Evolutionary conservation across 164 flowering plant species (phyloP).

Genomic region (Euptelea pleiosperma): DNA sequence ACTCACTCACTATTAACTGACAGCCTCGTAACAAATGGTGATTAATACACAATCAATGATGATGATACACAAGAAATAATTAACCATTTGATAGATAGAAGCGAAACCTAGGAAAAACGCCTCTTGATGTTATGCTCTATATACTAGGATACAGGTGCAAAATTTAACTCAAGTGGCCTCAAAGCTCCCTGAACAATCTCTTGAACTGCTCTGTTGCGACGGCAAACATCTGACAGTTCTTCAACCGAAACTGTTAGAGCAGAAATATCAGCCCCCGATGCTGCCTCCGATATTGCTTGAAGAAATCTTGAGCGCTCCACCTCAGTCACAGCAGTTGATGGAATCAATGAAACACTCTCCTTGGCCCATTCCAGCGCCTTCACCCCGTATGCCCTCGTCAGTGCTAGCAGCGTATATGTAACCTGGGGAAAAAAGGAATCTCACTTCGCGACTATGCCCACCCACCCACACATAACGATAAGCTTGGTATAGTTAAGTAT

Average conservation of each 20-base stretch:
- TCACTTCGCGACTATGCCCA: neutral
- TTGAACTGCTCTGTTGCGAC: slow-evolving; percentile 85
- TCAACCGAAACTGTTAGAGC: slow-evolving; percentile 52
- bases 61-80: slow-evolving; percentile 16
- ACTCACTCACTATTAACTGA: neutral
- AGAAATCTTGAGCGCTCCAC: slow-evolving; percentile 67
- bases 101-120: slow-evolving; percentile 25
- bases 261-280: slow-evolving; percentile 57
- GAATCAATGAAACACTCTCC: slow-evolving; percentile 59
- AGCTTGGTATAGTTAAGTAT: neutral
- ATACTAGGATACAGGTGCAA: slow-evolving; percentile 46
- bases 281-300: slow-evolving; percentile 71
- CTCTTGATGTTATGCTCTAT: slow-evolving; percentile 7
- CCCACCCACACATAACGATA: no score
- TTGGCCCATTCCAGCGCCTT: slow-evolving; percentile 82
- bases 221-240: slow-evolving; percentile 87
- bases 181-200: slow-evolving; percentile 93
- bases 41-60: slow-evolving; percentile 15
- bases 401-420: slow-evolving; percentile 58
- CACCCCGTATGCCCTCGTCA: slow-evolving; percentile 61
- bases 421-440: slow-evolving; percentile 40
- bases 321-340: slow-evolving; percentile 73
- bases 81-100: neutral
- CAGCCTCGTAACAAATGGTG: neutral
- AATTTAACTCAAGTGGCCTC: slow-evolving; percentile 77